These are phyloP conservation scores for Tolypocladium paradoxum DNA, from an alignment of 2,329 filamentous ascomycete species.

Conservation along the genomic window DNA sequence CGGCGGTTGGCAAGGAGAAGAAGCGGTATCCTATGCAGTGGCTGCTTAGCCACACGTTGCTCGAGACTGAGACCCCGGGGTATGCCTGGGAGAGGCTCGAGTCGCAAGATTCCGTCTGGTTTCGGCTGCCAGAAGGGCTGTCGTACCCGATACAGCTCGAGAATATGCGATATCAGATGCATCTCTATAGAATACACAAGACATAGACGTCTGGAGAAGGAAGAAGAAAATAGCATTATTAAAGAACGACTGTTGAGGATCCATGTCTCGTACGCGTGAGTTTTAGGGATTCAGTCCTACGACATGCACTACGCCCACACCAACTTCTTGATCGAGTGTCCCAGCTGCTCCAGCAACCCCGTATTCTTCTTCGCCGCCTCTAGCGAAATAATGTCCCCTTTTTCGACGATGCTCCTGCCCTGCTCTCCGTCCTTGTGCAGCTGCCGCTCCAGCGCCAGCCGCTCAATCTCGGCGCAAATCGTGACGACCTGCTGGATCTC, in stretches of 20 bases:
- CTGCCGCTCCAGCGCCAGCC: constrained; percentile 45
- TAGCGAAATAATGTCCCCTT: constrained; percentile 67
- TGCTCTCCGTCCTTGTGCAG: constrained; percentile 30
- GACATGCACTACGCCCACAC: constrained; percentile 56
- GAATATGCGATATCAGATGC: constrained; percentile 91
- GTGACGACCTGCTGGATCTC: constrained; percentile 46
- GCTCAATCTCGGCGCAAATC: constrained; percentile 68
- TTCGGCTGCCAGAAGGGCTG: constrained; percentile 56
- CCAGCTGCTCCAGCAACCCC: constrained; percentile 73
- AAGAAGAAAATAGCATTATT: neutral
- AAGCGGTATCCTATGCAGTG: constrained; percentile 87
- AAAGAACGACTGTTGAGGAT: neutral
- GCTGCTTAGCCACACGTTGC: constrained; percentile 73
- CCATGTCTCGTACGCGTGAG: neutral
- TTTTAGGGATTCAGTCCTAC: neutral
- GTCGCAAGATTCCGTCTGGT: constrained; percentile 75
- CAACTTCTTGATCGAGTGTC: constrained; percentile 85
- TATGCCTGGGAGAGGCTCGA: constrained; percentile 63
- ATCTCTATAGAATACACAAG: constrained; percentile 52
- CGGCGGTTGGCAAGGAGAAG: constrained; percentile 52
- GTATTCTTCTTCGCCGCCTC: constrained; percentile 81
- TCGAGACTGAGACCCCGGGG: constrained; percentile 29
- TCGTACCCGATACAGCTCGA: constrained; percentile 78
- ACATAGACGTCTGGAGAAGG: neutral
- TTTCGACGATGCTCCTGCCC: constrained; percentile 37